phyloP scores from a whole-genome alignment of 805 yeast genomes.

The Pichia ethanolica region DNA sequence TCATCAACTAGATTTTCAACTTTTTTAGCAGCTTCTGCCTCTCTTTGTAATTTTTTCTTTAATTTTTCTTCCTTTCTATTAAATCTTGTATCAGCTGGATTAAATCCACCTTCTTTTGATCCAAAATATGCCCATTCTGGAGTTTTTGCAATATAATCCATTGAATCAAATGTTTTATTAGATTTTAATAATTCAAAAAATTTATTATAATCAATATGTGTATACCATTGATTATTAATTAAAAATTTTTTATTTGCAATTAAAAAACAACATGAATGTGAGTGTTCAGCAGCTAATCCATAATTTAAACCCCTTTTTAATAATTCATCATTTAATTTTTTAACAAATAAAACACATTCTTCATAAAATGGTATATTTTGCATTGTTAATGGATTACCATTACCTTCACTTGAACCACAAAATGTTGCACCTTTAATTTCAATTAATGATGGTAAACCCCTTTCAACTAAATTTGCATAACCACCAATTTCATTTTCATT shows the following conservation, averaged over 20 bases:
- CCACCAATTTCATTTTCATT: slow-evolving; percentile 63
- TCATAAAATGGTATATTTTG: slow-evolving; percentile 92
- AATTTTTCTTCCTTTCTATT: slow-evolving; percentile 56
- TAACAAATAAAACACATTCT: slow-evolving; percentile 75
- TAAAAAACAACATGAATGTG: slow-evolving; percentile 87
- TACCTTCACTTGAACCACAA: slow-evolving; percentile 80
- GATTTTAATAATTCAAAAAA: slow-evolving; percentile 61
- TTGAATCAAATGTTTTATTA: slow-evolving; percentile 62
- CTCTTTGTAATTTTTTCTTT: slow-evolving; percentile 35
- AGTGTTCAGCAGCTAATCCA: slow-evolving; percentile 90
- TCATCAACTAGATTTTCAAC: not conserved
- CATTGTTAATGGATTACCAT: slow-evolving; percentile 89
- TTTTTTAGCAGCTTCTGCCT: not conserved
- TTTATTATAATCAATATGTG: slow-evolving; percentile 77
- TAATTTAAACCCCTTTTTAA: slow-evolving; percentile 61
- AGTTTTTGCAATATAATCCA: slow-evolving; percentile 76
- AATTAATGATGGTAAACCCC: slow-evolving; percentile 78
- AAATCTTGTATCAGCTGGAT: slow-evolving; percentile 71
- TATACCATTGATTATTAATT: slow-evolving; percentile 70
- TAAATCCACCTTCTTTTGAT: slow-evolving; percentile 77
- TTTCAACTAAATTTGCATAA: slow-evolving; percentile 79
- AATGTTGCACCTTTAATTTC: slow-evolving; percentile 94
- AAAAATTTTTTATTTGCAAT: slow-evolving; percentile 71
- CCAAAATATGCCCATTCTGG: slow-evolving; percentile 94
- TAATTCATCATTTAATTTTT: slow-evolving; percentile 52